These are phyloP conservation scores for Adansonia madagascariensis DNA, from an alignment of 441 rosid genomes.

Conservation along the genomic window DNA sequence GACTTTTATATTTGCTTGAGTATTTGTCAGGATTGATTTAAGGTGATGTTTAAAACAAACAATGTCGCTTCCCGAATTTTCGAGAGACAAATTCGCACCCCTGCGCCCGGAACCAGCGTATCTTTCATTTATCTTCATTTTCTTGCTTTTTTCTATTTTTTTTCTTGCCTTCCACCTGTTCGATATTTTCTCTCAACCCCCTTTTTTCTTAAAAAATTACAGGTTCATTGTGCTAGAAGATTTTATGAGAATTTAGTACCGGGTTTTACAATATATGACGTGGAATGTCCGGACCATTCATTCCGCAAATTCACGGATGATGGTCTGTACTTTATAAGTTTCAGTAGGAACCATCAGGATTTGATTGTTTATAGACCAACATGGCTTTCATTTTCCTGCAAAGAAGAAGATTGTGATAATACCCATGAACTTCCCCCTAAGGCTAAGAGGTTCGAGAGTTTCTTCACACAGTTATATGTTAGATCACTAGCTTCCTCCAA, in stretches of 20 bases:
- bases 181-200: slow-evolving; percentile 11
- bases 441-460: slow-evolving; percentile 82
- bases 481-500: slow-evolving; percentile 77
- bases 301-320: slow-evolving; percentile 95
- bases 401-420: slow-evolving; percentile 50
- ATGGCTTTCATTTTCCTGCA: slow-evolving; percentile 78
- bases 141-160: too few relatives aligned
- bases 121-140: neutral
- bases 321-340: slow-evolving; percentile 86
- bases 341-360: slow-evolving; percentile 83
- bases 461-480: slow-evolving; percentile 73
- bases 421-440: slow-evolving; percentile 59
- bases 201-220: slow-evolving; percentile 19
- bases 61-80: slow-evolving; percentile 86
- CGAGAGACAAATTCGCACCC: slow-evolving; percentile 79
- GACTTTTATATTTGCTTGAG: neutral
- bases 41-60: slow-evolving; percentile 66
- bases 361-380: slow-evolving; percentile 89
- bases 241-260: slow-evolving; percentile 96
- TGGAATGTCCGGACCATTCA: slow-evolving; percentile 86
- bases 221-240: slow-evolving; percentile 81
- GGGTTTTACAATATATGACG: slow-evolving; percentile 74
- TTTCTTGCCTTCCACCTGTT: slow-evolving; percentile 5
- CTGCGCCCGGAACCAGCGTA: slow-evolving; percentile 80
- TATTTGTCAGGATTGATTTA: neutral